Evolutionary conservation across 306 rosid species (phyloP), one percentile per base, ranked within the genome.

Genomic region (Elaeagnus macrophylla): DNA sequence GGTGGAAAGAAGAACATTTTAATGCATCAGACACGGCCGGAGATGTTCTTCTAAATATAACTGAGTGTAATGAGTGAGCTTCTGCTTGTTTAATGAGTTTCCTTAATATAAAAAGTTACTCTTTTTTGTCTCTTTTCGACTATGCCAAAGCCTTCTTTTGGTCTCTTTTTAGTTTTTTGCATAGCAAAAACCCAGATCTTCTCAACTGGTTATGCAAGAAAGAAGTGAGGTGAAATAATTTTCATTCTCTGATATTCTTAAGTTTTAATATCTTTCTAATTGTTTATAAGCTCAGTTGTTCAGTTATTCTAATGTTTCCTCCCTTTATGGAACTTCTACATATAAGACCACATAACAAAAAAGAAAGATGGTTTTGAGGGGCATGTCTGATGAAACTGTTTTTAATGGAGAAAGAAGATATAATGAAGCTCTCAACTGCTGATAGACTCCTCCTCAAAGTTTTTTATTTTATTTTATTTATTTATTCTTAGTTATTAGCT

Each of bases 1-100:
- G 99, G 99, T 91, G 96, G 96, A 87, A 74, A 80, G 74, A 76
- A 52, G 96, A 82, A 59, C 99, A 91, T 69, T 91, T 91, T 56
- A 91, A 82, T 73, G 96, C 95, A 45, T 86, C 97, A 0, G 97
- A 91, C 80, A 78, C 77, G 8, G 86, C 86, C 41, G 87, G 83
- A 55, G 82, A 91, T 64, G 89, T 89, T 56, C 75, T 82, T 61
- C 77, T 91, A 5, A 91, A 91, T 73, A 58, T 91, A 18, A 76
- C 81, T 5, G 96, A 91, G 70, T 91, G 86, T 77, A 91, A 91
- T 44, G 96, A 91, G 96, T 86, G 77, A 82, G 99, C 56, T 71
- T 57, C 70, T 67, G 11, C 73, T 70, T 70, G 49, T 64, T 48
- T 50, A 9, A 19, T 44, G 50, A 45, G n/a, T 56, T 49, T 51